Conservation (phyloP, 495 filamentous ascomycete genomes). For the Rhypophila decipiens region DNA sequence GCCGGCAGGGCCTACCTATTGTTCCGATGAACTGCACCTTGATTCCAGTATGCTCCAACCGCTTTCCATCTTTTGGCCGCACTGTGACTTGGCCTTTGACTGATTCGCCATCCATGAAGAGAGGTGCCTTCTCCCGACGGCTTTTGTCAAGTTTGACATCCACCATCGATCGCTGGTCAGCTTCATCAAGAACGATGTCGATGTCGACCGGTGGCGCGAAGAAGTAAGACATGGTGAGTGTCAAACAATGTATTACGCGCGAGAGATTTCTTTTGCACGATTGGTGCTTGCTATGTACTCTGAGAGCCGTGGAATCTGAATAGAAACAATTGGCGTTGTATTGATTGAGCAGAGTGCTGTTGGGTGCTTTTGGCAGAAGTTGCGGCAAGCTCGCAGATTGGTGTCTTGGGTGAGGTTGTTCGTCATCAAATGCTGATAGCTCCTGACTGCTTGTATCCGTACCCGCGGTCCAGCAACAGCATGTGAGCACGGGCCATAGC, state of each 20-base stretch:
- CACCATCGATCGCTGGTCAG: slow-evolving; percentile 87
- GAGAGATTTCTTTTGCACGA: no score
- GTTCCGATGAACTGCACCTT: slow-evolving; percentile 99
- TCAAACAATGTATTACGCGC: no score
- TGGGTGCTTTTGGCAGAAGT: no score
- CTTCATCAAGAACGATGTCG: slow-evolving; percentile 93
- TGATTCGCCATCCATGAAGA: slow-evolving; percentile 97
- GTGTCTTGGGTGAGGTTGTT: no score
- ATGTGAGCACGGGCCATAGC: neutral
- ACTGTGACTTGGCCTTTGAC: slow-evolving; percentile 94
- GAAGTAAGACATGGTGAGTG: slow-evolving; percentile 81
- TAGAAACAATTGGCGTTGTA: no score
- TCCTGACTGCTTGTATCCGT: no score
- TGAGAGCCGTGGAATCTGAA: no score
- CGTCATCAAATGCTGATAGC: no score
- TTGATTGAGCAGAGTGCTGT: no score
- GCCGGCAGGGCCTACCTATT: slow-evolving; percentile 61
- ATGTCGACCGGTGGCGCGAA: slow-evolving; percentile 98
- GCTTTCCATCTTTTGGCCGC: slow-evolving; percentile 95
- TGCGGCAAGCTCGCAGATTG: no score
- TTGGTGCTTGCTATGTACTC: no score
- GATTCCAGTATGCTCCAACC: slow-evolving; percentile 96
- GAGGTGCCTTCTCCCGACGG: slow-evolving; percentile 87
- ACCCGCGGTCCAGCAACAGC: no score
- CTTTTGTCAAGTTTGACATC: slow-evolving; percentile 98